These are phyloP conservation scores for Aspergillus novofumigatus DNA, from an alignment of 2,329 filamentous ascomycete genomes.

Conservation along the genomic window DNA sequence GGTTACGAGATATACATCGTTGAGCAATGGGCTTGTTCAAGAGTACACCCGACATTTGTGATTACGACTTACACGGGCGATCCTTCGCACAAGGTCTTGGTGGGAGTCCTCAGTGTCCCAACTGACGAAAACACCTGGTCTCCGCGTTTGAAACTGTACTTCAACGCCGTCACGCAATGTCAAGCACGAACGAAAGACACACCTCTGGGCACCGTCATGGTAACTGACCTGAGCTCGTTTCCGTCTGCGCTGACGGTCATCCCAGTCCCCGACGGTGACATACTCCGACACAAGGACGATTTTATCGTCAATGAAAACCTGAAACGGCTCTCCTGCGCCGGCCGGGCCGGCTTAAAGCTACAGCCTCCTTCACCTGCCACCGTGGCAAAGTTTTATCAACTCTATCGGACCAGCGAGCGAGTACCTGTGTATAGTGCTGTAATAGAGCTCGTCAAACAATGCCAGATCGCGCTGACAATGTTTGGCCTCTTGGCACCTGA, in stretches of 20 bases:
- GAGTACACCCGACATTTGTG: constrained; percentile 81
- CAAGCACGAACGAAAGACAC: constrained; percentile 83
- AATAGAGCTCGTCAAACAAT: constrained; percentile 83
- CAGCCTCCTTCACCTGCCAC: constrained; percentile 74
- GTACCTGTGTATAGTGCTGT: constrained; percentile 75
- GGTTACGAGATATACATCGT: constrained; percentile 94
- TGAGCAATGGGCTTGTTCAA: constrained; percentile 96
- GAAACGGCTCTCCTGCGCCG: constrained; percentile 87
- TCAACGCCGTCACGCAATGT: constrained; percentile 78
- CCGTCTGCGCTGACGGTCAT: constrained; percentile 93
- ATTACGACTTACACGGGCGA: constrained; percentile 94
- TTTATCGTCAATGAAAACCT: constrained; percentile 95
- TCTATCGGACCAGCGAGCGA: constrained; percentile 82
- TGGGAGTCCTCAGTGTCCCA: constrained; percentile 76
- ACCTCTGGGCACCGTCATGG: constrained; percentile 77
- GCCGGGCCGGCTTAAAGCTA: constrained; percentile 78
- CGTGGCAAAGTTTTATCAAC: constrained; percentile 83
- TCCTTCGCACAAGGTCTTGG: constrained; percentile 69
- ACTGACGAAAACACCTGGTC: constrained; percentile 78
- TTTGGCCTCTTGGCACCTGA: constrained; percentile 84
- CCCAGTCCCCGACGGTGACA: constrained; percentile 78
- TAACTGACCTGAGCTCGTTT: constrained; percentile 89
- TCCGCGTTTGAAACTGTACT: constrained; percentile 72
- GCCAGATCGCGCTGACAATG: constrained; percentile 80
- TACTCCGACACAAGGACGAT: constrained; percentile 70